phyloP scores from a whole-genome alignment of 176 grass and related monocot species.

The Oryza australiensis region DNA sequence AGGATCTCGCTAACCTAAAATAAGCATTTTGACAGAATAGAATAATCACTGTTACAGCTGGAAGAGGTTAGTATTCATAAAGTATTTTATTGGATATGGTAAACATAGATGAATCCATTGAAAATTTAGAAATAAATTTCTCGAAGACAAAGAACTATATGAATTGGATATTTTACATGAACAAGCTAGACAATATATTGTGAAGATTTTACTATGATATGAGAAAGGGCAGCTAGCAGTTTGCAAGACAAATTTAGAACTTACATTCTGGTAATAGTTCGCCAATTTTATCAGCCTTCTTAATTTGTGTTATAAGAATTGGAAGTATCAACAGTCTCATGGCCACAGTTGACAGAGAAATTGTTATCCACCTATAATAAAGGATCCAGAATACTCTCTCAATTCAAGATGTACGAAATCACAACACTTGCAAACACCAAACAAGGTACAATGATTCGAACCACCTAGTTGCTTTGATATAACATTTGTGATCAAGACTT shows the following conservation, averaged over 20 bases:
- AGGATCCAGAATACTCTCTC: background rate
- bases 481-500: background rate
- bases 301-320: slow-evolving; percentile 60
- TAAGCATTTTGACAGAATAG: slow-evolving; percentile 13
- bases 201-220: background rate
- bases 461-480: background rate
- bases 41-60: background rate
- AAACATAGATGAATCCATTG: background rate
- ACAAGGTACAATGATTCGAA: background rate
- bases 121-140: slow-evolving; percentile 10
- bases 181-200: background rate
- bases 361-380: slow-evolving; percentile 77
- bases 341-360: slow-evolving; percentile 75
- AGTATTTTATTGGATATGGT: background rate
- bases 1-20: background rate
- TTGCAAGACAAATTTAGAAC: slow-evolving; percentile 18
- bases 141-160: background rate
- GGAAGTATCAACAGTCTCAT: slow-evolving; percentile 80
- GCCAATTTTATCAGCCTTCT: slow-evolving; percentile 64
- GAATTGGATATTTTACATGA: background rate
- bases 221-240: background rate
- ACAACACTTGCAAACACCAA: background rate
- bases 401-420: background rate
- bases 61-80: background rate
- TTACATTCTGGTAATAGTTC: slow-evolving; percentile 59